Base-by-base conservation (phyloP, 2,329 filamentous ascomycete species). In the Cadophora gregata region DNA sequence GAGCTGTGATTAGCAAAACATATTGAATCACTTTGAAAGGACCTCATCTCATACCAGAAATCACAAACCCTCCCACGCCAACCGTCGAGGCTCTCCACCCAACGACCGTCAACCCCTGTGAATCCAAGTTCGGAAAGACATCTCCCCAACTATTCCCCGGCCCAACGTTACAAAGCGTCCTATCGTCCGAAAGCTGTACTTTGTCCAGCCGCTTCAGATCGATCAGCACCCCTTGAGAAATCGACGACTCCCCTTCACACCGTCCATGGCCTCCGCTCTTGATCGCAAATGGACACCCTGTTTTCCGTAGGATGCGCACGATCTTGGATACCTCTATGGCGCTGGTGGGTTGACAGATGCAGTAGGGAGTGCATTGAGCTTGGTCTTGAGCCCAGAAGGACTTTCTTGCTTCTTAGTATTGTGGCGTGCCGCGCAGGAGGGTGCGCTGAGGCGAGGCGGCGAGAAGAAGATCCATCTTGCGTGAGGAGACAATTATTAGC, bases 191-290 rank as follows among this genome's bases (percentile, higher is more conserved):
- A 19, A 71, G 59, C 0, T 78, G 65, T 14, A 75, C 63, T n/a
- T 63, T 42, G 42, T 72, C 74, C 5, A 75, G 36, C 6, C 60
- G 62, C 21, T 75, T 78, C 7, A 85, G 79, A 19, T 84, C 83
- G 66, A 88, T 81, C 12, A 84, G 70, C 1, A 84, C 78, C 0
- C 84, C 84, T 5, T 78, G 80, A n/a, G 81, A 74, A 58, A 84
- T 82, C 69, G 81, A 87, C 0, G 85, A 80, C 42, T 81, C 83
- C 66, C 83, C 82, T n/a, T 83, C 80, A 38, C 66, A 71, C 4
- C 67, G 48, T 1, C 65, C 66, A 62, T 75, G 70, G 1, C 72
- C 71, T 19, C 72, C 71, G 25, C 67, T 66, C 55, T 67, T 70
- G n/a, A 74, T 69, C 6, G 67, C 70, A 50, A 75, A 74, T 9